Evolutionary conservation across 148 eudicot species (phyloP), one percentile per base, ranked within the genome.

Genomic region (Amaranthus cruentus): DNA sequence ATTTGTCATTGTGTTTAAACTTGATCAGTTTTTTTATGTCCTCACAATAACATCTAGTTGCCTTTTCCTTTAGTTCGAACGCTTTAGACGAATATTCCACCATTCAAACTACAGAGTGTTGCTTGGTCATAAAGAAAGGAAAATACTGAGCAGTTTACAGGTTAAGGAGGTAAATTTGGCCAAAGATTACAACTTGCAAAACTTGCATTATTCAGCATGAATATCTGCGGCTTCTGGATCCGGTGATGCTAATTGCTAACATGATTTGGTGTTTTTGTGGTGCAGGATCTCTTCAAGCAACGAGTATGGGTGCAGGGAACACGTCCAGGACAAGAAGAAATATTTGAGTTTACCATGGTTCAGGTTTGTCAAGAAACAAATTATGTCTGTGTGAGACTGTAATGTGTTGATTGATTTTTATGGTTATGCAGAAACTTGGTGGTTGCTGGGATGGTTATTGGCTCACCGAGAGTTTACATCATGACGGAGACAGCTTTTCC

Each of bases 381-480:
- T 18, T 18, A 18, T 18, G 18, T 18, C 18, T 18, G 18, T 18
- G 18, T 18, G 18, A 18, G 18, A 18, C 18, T 18, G 18, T 18
- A 18, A 18, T 18, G 18, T 18, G 18, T 18, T 18, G 18, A 61
- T 18, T 62, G 48, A 46, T 69, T 48, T 51, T 47, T 51, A 43
- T 66, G 43, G 71, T 54, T 72, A 79, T 74, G 70, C 96, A 95
- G 98, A 85, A 88, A 77, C 88, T 95, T 71, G 98, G 97, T 62
- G 97, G 98, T 79, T 83, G 82, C 55, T 95, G 97, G 98, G 97
- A 95, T 78, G 97, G 97, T 52, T 95, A 95, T 79, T 95, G 98
- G 98, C 89, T 95, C 75, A 91, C 98, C 1, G 98, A 95, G 77
- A 88, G 90, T 67, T 62, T 95, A 28, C 96, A 90, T 75, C 91